Conservation (phyloP, 2,329 filamentous ascomycete species). For the Ilyonectria robusta region DNA sequence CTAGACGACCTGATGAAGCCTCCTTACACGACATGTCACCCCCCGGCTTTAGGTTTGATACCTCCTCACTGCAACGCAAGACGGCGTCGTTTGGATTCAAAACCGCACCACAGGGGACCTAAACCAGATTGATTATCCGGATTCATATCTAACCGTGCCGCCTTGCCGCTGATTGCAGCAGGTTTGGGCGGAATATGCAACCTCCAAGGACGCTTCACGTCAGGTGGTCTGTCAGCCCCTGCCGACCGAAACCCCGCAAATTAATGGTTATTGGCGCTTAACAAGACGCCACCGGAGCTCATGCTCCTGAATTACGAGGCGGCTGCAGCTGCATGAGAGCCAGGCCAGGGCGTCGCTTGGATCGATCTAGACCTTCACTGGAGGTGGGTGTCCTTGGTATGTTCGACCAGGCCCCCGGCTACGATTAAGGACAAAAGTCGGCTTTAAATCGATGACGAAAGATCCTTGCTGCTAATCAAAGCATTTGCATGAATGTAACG, state of each 20-base stretch:
- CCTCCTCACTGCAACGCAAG: neutral
- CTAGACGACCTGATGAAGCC: too few relatives aligned
- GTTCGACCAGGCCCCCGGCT: neutral
- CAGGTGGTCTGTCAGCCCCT: neutral
- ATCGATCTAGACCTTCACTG: conserved; percentile 10
- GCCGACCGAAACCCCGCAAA: neutral
- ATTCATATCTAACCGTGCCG: neutral
- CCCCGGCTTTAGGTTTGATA: neutral
- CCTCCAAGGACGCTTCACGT: neutral
- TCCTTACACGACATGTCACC: neutral
- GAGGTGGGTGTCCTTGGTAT: neutral
- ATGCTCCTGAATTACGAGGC: conserved; percentile 21
- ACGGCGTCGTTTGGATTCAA: neutral
- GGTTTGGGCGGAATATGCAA: neutral
- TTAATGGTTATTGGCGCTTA: conserved; percentile 2
- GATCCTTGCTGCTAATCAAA: neutral
- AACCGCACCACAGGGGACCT: neutral
- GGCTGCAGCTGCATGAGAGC: conserved; percentile 3
- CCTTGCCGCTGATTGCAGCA: neutral
- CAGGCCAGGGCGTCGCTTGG: conserved; percentile 7
- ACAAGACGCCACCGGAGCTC: conserved; percentile 12
- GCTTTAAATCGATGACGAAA: neutral
- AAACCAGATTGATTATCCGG: neutral
- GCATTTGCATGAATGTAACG: neutral
- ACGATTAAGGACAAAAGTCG: neutral